Conservation (phyloP, 768 basidiomycete species). For the Lactifluus piperatus region DNA sequence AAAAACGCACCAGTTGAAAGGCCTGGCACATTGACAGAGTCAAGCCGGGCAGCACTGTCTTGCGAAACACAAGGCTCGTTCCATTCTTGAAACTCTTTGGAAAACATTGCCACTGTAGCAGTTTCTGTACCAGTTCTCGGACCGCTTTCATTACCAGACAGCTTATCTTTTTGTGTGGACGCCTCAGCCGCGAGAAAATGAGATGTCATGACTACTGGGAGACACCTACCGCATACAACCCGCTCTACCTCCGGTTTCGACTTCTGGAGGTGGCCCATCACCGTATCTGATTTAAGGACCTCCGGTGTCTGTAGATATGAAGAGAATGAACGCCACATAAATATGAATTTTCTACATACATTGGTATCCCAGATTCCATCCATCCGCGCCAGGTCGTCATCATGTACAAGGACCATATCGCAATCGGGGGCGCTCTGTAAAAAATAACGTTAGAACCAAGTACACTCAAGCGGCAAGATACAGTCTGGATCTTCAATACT, state of each 20-base stretch:
- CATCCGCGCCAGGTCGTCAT: neutral
- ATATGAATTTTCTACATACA: neutral
- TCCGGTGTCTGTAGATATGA: neutral
- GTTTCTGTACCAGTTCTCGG: neutral
- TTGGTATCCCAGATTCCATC: neutral
- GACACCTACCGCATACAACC: neutral
- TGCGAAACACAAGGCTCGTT: too few species aligned
- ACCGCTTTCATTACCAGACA: neutral
- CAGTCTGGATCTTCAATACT: neutral
- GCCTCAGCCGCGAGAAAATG: too few species aligned
- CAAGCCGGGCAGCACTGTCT: too few species aligned
- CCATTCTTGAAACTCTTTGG: too few species aligned
- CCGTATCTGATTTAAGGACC: neutral
- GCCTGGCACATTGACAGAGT: too few species aligned
- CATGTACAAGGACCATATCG: neutral
- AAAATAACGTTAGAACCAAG: neutral
- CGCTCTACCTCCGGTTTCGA: neutral
- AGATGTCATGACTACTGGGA: too few species aligned
- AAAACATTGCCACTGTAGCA: neutral
- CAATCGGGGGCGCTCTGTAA: neutral
- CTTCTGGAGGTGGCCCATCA: neutral
- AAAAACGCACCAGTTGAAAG: conserved; percentile 7
- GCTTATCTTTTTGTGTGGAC: neutral
- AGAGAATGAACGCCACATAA: neutral
- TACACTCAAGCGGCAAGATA: neutral